Base-by-base conservation (phyloP, 75 land plant genomes). In the Cunninghamia lanceolata region DNA sequence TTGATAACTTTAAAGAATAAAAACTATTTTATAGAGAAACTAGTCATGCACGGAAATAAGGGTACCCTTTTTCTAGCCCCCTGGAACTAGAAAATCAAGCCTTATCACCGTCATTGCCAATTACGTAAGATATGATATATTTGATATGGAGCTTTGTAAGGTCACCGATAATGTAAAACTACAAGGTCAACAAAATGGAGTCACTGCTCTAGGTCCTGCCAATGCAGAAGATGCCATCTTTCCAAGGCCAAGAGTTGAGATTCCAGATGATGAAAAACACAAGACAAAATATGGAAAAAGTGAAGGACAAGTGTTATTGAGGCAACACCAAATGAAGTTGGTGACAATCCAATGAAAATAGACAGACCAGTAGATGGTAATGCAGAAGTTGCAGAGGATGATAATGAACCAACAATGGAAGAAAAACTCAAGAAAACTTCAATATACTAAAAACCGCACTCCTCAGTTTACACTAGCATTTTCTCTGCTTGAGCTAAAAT, bases 141-240 rank as follows among this genome's bases (percentile, higher is more conserved):
- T 89, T 76, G 94, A 94, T 53, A 86, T 94, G 45, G 91, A 94
- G 70, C 87, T 94, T n/a, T 86, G 81, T 35, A 83, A 84, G 43
- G 86, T 94, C 4, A 70, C 39, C 2, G 45, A 78, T 84, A 89
- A 93, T 73, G 79, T 86, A 6, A 88, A 89, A 36, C 86, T 92
- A 16, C 78, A n/a, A n/a, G n/a, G n/a, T n/a, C n/a, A n/a, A n/a
- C n/a, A n/a, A n/a, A n/a, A n/a, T n/a, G n/a, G n/a, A 92, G 92
- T 93, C 34, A 93, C 89, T 54, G 93, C 95, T 19, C 59, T 96
- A 66, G 99, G 94, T 79, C 93, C 94, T 85, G 95, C 94, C 86
- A 95, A 96, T 95, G 99, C 95, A 28, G 98, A 92, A 83, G 99
- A 95, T 86, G 98, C 94, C 14, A 42, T 87, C 40, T 87, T 94